These are phyloP conservation scores for Lasiosphaeriaceae sp. DNA, from an alignment of 495 filamentous ascomycete species.

Conservation along the genomic window DNA sequence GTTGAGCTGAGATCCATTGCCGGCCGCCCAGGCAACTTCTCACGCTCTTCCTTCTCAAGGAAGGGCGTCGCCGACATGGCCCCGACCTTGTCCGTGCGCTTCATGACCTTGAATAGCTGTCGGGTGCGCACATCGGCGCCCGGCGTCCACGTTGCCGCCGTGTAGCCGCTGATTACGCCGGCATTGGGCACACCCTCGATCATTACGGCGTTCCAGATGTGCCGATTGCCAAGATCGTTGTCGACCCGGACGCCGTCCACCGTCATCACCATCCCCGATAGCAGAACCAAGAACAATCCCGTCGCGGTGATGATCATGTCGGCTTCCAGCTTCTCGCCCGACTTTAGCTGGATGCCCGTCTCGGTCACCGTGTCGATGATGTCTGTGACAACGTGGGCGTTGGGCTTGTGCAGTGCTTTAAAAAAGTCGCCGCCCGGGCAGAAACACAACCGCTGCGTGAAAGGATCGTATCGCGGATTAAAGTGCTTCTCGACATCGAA, in stretches of 20 bases:
- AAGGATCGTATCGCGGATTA: constrained; percentile 65
- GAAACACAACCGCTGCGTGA: constrained; percentile 71
- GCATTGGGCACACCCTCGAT: constrained; percentile 37
- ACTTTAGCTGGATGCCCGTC: constrained; percentile 53
- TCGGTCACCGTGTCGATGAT: constrained; percentile 60
- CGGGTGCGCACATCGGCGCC: constrained; percentile 33
- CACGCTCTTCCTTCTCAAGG: constrained; percentile 15
- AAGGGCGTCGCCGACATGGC: constrained; percentile 28
- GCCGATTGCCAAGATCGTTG: constrained; percentile 50
- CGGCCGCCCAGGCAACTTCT: constrained; percentile 15
- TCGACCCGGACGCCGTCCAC: constrained; percentile 55
- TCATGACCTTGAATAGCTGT: constrained; percentile 35
- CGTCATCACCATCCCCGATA: constrained; percentile 43
- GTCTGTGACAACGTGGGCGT: constrained; percentile 63
- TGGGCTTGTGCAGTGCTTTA: constrained; percentile 51
- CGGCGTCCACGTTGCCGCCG: constrained; percentile 56
- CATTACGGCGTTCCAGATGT: constrained; percentile 50
- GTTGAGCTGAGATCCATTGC: constrained; percentile 28
- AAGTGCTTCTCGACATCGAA: constrained; percentile 64
- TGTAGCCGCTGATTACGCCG: constrained; percentile 41
- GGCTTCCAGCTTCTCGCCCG: constrained; percentile 54
- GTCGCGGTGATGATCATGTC: constrained; percentile 78
- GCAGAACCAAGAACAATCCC: constrained; percentile 57
- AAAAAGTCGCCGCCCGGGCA: constrained; percentile 73
- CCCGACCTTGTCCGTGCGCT: constrained; percentile 32